phyloP scores from a whole-genome alignment of 2,329 filamentous ascomycete species.

The Sarocladium oryzae region DNA sequence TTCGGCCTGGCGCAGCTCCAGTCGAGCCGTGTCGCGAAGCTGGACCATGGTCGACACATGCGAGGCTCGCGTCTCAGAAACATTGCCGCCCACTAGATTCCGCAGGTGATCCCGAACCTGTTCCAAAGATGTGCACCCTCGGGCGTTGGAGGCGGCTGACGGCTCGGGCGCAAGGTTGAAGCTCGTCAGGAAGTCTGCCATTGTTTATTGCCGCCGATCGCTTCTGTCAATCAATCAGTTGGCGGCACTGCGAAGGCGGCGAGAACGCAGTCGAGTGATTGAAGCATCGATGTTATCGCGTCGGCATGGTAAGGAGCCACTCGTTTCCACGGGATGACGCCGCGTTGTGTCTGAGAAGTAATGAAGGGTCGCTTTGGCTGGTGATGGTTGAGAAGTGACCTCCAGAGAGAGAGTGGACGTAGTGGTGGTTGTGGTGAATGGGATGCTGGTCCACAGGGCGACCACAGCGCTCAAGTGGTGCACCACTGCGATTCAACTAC shows the following conservation, averaged over 20 bases:
- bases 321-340: too few relatives aligned
- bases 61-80: slow-evolving; percentile 41
- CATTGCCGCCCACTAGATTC: slow-evolving; percentile 33
- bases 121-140: slow-evolving; percentile 28
- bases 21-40: slow-evolving; percentile 36
- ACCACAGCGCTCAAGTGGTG: too few relatives aligned
- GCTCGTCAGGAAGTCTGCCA: slow-evolving; percentile 33
- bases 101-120: slow-evolving; percentile 42
- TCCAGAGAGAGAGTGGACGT: too few relatives aligned
- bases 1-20: slow-evolving; percentile 34
- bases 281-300: too few relatives aligned
- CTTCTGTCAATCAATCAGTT: background rate
- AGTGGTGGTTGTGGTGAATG: too few relatives aligned
- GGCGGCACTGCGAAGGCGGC: too few relatives aligned
- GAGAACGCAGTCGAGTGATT: background rate
- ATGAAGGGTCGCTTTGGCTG: too few relatives aligned
- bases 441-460: too few relatives aligned
- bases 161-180: slow-evolving; percentile 24
- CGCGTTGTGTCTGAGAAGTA: too few relatives aligned
- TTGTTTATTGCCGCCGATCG: slow-evolving; percentile 13
- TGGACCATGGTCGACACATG: slow-evolving; percentile 42
- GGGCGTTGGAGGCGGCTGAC: slow-evolving; percentile 15
- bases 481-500: too few relatives aligned
- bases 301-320: too few relatives aligned
- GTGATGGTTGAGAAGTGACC: too few relatives aligned